Conservation (phyloP, 179 eudicot genomes). For the Nepenthes alata region DNA sequence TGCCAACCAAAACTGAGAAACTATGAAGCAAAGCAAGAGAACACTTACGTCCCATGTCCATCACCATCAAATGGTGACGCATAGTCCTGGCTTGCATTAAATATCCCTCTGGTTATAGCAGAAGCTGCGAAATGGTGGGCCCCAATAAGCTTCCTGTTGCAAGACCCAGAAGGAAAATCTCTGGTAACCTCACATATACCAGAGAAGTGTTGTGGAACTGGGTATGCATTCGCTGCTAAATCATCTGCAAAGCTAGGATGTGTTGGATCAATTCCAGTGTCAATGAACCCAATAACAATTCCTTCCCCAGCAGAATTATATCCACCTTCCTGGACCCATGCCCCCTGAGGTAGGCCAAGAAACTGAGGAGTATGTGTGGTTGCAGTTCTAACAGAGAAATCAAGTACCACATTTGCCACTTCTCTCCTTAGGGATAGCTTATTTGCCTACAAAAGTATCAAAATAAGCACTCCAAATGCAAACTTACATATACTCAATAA, state of each 20-base stretch:
- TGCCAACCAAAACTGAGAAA: not conserved
- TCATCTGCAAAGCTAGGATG: constrained; percentile 82
- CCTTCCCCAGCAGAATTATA: constrained; percentile 79
- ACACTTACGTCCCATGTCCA: constrained; percentile 97
- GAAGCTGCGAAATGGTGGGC: constrained; percentile 97
- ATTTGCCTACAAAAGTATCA: constrained; percentile 41
- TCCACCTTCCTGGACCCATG: constrained; percentile 84
- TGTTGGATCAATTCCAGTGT: constrained; percentile 85
- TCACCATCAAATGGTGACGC: constrained; percentile 97
- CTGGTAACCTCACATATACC: constrained; percentile 80
- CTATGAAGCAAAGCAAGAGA: constrained; percentile 4
- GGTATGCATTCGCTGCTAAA: constrained; percentile 32
- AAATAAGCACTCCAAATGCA: not conserved
- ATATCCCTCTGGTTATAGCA: constrained; percentile 78
- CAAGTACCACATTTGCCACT: constrained; percentile 83
- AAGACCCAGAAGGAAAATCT: constrained; percentile 84
- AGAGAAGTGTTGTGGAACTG: constrained; percentile 62
- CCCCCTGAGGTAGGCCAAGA: constrained; percentile 72
- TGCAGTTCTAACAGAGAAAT: constrained; percentile 81
- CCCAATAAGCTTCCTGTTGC: constrained; percentile 91
- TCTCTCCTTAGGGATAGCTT: constrained; percentile 72
- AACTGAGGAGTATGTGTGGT: constrained; percentile 86
- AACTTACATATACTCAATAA: not conserved
- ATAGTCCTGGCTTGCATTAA: constrained; percentile 69
- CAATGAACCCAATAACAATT: constrained; percentile 79